Evolutionary conservation across 2,329 filamentous ascomycete genomes (phyloP).

Genomic region (Bipolaris victoriae): DNA sequence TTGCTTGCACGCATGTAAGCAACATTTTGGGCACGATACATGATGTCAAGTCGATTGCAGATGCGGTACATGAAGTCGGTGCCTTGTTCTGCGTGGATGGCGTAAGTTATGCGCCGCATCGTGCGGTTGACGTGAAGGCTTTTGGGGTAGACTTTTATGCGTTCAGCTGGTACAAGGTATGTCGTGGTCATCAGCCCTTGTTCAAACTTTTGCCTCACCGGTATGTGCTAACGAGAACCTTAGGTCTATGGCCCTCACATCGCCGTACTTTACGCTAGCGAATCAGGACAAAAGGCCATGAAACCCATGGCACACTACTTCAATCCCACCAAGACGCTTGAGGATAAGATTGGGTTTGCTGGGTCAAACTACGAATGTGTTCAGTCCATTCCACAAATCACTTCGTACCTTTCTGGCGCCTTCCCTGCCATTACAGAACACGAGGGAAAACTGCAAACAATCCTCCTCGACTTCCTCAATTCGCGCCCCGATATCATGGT

Average conservation of each 20-base stretch:
- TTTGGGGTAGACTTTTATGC: slow-evolving; percentile 76
- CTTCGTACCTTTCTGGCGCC: slow-evolving; percentile 63
- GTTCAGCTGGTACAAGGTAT: slow-evolving; percentile 80
- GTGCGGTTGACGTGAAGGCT: slow-evolving; percentile 69
- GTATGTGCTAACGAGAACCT: not conserved
- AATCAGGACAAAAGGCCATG: slow-evolving; percentile 62
- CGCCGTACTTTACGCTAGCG: slow-evolving; percentile 70
- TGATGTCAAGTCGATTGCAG: slow-evolving; percentile 63
- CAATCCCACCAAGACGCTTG: slow-evolving; percentile 64
- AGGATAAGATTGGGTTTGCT: slow-evolving; percentile 71
- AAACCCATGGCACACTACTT: slow-evolving; percentile 70
- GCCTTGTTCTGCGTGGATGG: slow-evolving; percentile 75
- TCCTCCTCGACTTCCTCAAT: slow-evolving; percentile 65
- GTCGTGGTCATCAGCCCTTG: not conserved
- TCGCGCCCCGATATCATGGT: slow-evolving; percentile 61
- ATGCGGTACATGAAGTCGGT: slow-evolving; percentile 57
- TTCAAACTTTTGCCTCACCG: not conserved
- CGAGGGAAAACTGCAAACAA: slow-evolving; percentile 65
- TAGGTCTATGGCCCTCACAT: slow-evolving; percentile 77
- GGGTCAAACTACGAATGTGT: slow-evolving; percentile 74
- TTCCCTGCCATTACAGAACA: slow-evolving; percentile 58
- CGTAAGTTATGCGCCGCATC: slow-evolving; percentile 77
- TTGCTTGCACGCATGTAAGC: slow-evolving; percentile 74
- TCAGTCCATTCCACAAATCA: slow-evolving; percentile 65
- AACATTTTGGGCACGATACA: slow-evolving; percentile 77